phyloP scores from a whole-genome alignment of 2,329 filamentous ascomycete species.

The Neocucurbitaria cava region DNA sequence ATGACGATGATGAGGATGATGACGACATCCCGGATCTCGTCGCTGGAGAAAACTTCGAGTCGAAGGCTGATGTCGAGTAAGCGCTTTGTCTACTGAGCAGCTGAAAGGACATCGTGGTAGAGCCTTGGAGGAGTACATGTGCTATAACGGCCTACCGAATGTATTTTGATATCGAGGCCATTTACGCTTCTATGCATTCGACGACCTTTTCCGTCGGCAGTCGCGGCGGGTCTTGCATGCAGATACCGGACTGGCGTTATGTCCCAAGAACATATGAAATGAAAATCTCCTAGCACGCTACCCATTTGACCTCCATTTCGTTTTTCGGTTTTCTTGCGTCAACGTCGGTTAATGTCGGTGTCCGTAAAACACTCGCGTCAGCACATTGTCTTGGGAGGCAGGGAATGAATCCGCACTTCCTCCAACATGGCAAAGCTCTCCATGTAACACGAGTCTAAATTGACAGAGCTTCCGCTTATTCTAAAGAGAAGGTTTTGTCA shows the following conservation, averaged over 20 bases:
- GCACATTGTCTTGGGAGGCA: background rate
- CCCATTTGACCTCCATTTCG: constrained; percentile 1
- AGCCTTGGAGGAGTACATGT: constrained; percentile 22
- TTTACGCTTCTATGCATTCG: constrained; percentile 21
- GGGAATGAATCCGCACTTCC: background rate
- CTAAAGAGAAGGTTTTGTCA: background rate
- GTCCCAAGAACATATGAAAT: constrained; percentile 45
- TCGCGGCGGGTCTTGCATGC: constrained; percentile 40
- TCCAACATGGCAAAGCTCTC: background rate
- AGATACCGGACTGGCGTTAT: constrained; percentile 44
- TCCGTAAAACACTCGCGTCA: background rate
- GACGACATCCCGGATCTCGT: constrained; percentile 98
- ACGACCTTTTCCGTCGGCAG: constrained; percentile 29
- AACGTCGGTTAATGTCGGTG: background rate
- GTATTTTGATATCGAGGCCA: constrained; percentile 30
- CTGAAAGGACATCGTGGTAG: constrained; percentile 23
- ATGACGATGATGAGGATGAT: constrained; percentile 65
- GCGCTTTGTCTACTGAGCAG: constrained; percentile 13
- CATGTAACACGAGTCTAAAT: background rate
- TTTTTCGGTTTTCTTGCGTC: background rate
- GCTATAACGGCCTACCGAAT: constrained; percentile 30
- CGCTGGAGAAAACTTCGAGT: constrained; percentile 97
- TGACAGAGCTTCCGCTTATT: background rate
- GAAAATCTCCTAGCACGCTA: constrained; percentile 42
- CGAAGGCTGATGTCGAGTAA: constrained; percentile 84